A percentile compares a stretch with the other conserved stretches of the same genome.
Evolutionary conservation across 2,329 filamentous ascomycete species (phyloP).

Genomic region (Aspergillus novofumigatus): DNA sequence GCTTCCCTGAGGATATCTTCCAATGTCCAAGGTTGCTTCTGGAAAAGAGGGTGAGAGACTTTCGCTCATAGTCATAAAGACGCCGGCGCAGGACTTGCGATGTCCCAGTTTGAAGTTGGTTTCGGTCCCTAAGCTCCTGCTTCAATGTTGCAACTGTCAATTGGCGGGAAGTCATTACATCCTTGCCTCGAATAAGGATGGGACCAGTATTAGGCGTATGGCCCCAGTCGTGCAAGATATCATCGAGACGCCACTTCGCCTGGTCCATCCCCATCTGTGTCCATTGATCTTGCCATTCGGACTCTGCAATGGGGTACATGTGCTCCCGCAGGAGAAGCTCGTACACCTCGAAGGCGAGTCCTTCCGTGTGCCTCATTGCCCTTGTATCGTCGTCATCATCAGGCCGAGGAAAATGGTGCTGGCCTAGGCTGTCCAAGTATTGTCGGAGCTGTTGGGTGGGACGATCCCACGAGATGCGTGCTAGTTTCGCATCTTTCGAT

Average conservation of each 20-base stretch:
- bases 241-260: conserved; percentile 10
- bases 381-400: neutral
- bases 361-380: conserved; percentile 9
- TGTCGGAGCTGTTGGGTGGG: conserved; percentile 16
- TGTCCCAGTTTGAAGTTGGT: conserved; percentile 7
- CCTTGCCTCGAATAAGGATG: conserved; percentile 10
- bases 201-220: neutral
- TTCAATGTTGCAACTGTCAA: conserved; percentile 14
- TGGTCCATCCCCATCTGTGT: conserved; percentile 6
- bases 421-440: conserved; percentile 7
- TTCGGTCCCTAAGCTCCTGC: conserved; percentile 14
- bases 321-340: conserved; percentile 24
- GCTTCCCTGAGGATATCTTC: conserved; percentile 14
- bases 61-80: conserved; percentile 18
- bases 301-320: conserved; percentile 13
- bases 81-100: conserved; percentile 16
- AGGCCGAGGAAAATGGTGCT: conserved; percentile 1
- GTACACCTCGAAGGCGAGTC: conserved; percentile 29
- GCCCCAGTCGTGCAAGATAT: conserved; percentile 12
- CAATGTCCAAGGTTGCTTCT: conserved; percentile 26
- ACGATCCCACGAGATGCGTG: conserved; percentile 25
- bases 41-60: conserved; percentile 16
- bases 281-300: conserved; percentile 10
- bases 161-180: conserved; percentile 11
- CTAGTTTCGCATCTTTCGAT: conserved; percentile 20